phyloP scores from a whole-genome alignment of 331 rosid genomes.

The Stylosanthes scabra region DNA sequence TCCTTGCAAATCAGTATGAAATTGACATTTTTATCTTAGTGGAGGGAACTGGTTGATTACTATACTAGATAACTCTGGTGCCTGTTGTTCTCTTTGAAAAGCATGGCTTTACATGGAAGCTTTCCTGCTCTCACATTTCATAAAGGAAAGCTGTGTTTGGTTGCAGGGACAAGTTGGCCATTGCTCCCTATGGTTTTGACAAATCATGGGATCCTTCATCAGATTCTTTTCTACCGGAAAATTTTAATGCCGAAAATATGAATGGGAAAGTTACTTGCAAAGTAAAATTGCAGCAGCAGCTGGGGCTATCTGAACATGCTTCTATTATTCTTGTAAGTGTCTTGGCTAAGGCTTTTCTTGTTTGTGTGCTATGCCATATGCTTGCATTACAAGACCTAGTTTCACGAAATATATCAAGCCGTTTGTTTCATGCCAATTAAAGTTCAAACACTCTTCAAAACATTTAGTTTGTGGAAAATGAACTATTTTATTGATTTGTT shows the following conservation, averaged over 20 bases:
- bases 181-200: conserved; percentile 78
- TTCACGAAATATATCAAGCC: background rate
- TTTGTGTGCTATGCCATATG: conserved; percentile 22
- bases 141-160: conserved; percentile 38
- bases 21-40: no score
- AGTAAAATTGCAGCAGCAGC: conserved; percentile 61
- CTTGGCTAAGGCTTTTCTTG: conserved; percentile 24
- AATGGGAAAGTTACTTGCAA: conserved; percentile 79
- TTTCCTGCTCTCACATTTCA: no score
- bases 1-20: no score
- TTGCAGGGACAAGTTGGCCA: conserved; percentile 76
- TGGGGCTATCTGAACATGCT: conserved; percentile 62
- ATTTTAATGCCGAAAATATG: conserved; percentile 68
- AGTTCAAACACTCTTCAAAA: conserved; percentile 15
- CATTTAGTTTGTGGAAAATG: conserved; percentile 16
- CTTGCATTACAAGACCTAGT: conserved; percentile 1
- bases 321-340: conserved; percentile 62
- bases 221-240: conserved; percentile 72
- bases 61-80: conserved; percentile 22
- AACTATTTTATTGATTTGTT: background rate
- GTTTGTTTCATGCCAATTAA: background rate
- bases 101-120: no score
- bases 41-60: conserved; percentile 12
- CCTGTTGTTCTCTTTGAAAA: no score
- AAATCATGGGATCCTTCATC: conserved; percentile 83